Conservation (phyloP, 2,329 filamentous ascomycete genomes). For the Claviceps paspali region DNA sequence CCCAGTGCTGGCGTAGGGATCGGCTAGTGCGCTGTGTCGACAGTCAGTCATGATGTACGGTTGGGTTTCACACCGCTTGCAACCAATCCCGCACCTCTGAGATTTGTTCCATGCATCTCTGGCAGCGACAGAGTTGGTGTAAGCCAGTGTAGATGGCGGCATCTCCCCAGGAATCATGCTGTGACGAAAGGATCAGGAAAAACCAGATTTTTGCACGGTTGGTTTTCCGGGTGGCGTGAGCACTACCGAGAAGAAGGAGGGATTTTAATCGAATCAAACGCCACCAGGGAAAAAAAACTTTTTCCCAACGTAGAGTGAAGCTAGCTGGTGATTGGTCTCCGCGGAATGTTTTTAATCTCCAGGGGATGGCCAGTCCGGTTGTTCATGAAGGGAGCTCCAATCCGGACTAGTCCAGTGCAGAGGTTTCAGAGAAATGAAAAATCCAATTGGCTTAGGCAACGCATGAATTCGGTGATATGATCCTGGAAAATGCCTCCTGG, state of each 20-base stretch:
- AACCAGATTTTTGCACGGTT: not conserved
- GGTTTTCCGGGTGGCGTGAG: too few relatives aligned
- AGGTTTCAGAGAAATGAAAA: not conserved
- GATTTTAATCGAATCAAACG: not conserved
- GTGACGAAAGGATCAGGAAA: not conserved
- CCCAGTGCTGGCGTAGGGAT: constrained; percentile 16
- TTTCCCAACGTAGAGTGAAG: not conserved
- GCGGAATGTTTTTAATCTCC: not conserved
- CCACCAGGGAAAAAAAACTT: not conserved
- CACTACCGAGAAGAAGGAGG: not conserved
- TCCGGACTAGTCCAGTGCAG: constrained; percentile 2
- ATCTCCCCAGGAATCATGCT: constrained; percentile 26
- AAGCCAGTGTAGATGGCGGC: constrained; percentile 32
- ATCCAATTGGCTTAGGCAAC: constrained; percentile 3
- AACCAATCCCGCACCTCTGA: constrained; percentile 30
- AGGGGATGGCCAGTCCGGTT: not conserved
- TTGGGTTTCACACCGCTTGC: constrained; percentile 7
- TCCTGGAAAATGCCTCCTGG: not conserved
- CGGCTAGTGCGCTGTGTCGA: constrained; percentile 15
- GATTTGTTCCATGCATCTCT: constrained; percentile 34
- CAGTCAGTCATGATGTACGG: constrained; percentile 7
- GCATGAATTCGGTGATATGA: constrained; percentile 3
- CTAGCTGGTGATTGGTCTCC: not conserved
- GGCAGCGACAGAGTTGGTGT: constrained; percentile 29
- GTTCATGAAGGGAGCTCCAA: not conserved